phyloP scores from a whole-genome alignment of 371 early-diverging fungal species.

The Mortierella sp. region DNA sequence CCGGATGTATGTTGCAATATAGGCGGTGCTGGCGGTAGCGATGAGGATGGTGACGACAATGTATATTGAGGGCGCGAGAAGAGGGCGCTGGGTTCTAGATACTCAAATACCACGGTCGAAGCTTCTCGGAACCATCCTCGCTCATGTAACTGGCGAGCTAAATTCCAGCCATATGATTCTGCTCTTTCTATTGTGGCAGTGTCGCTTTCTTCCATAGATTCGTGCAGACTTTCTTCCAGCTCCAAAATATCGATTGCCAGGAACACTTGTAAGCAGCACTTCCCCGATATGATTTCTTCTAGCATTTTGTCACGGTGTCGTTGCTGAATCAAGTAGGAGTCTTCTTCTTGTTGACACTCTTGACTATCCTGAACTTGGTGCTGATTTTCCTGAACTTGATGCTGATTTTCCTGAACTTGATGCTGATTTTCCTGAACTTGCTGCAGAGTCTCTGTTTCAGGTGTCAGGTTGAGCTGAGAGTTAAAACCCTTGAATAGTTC shows the following conservation, averaged over 20 bases:
- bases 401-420: neutral
- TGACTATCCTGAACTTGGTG: neutral
- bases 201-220: neutral
- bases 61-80: neutral
- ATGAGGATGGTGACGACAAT: neutral
- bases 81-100: constrained; percentile 1
- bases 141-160: constrained; percentile 24
- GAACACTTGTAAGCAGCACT: constrained; percentile 25
- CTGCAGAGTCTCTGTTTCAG: neutral
- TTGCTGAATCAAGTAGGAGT: constrained; percentile 7
- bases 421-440: neutral
- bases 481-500: constrained; percentile 15
- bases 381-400: neutral
- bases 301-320: constrained; percentile 31
- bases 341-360: constrained; percentile 10
- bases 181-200: neutral
- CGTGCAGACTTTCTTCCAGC: neutral
- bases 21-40: neutral
- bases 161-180: constrained; percentile 24
- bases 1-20: neutral
- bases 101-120: constrained; percentile 14
- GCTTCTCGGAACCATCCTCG: constrained; percentile 30
- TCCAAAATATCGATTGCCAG: constrained; percentile 23
- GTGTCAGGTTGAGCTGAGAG: neutral
- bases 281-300: constrained; percentile 15